These are phyloP conservation scores for Colletotrichum orbiculare DNA, from an alignment of 2,329 filamentous ascomycete species.

Conservation along the genomic window DNA sequence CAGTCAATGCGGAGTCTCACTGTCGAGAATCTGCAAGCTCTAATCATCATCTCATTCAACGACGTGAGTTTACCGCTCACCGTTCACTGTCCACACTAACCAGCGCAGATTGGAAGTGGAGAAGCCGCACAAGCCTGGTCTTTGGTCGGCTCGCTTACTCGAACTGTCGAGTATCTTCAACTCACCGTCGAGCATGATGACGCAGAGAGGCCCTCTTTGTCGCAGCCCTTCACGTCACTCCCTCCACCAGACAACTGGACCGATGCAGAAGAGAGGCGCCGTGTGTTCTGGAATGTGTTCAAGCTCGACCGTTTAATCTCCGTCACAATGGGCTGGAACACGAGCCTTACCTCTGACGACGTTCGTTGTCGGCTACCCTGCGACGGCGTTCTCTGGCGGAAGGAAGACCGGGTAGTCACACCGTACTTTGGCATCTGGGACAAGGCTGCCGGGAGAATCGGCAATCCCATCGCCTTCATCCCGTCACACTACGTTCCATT, in stretches of 20 bases:
- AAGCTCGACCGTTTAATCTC: conserved; percentile 41
- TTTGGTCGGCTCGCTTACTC: conserved; percentile 44
- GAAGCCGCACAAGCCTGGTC: conserved; percentile 43
- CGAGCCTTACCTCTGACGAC: conserved; percentile 45
- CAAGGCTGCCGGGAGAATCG: conserved; percentile 46
- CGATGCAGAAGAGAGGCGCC: conserved; percentile 44
- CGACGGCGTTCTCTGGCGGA: conserved; percentile 52
- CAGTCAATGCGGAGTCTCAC: conserved; percentile 46
- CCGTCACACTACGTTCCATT: conserved; percentile 32
- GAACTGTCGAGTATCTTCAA: conserved; percentile 46
- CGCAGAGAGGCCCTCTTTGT: conserved; percentile 39
- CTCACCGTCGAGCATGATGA: conserved; percentile 45
- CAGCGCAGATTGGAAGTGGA: conserved; percentile 45
- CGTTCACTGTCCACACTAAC: conserved; percentile 17
- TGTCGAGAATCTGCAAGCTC: conserved; percentile 50
- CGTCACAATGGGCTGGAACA: conserved; percentile 45
- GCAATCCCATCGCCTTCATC: conserved; percentile 47
- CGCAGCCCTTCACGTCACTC: conserved; percentile 43
- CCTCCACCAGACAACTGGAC: conserved; percentile 43
- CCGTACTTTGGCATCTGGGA: conserved; percentile 56
- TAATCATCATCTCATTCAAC: conserved; percentile 50
- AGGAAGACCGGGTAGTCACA: conserved; percentile 48
- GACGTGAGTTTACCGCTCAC: conserved; percentile 44
- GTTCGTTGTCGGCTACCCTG: conserved; percentile 44
- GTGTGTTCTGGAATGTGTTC: conserved; percentile 48